Conservation (phyloP, 176 grass and related monocot species). For the Aegilops longissima region DNA sequence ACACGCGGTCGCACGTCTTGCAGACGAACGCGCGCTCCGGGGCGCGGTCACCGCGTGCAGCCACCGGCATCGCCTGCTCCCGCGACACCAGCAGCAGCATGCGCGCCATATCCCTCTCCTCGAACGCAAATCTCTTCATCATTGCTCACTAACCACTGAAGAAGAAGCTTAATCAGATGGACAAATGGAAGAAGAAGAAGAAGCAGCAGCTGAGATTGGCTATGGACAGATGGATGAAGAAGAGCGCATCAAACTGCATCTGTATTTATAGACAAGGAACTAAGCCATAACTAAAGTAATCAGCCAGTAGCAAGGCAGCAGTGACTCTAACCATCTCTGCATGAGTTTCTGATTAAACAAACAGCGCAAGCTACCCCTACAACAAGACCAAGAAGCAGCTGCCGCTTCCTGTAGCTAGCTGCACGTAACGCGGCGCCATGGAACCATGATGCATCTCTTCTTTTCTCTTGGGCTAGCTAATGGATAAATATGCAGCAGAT, state of each 20-base stretch:
- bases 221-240: conserved; percentile 19
- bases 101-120: conserved; percentile 49
- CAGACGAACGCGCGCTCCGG: conserved; percentile 59
- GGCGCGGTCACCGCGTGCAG: not conserved
- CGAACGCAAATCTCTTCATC: conserved; percentile 46
- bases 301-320: not conserved
- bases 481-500: not conserved
- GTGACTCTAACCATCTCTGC: not conserved
- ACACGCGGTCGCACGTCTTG: conserved; percentile 85
- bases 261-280: conserved; percentile 39
- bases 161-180: not conserved
- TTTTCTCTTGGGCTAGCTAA: not conserved
- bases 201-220: conserved; percentile 11
- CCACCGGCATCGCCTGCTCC: not conserved
- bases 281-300: conserved; percentile 18
- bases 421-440: not conserved
- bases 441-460: not conserved
- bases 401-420: not conserved
- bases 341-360: not conserved
- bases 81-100: conserved; percentile 63
- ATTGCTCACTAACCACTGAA: not conserved
- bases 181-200: not conserved
- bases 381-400: conserved; percentile 7
- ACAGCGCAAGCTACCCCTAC: conserved; percentile 20
- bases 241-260: not conserved